phyloP scores from a whole-genome alignment of 805 yeast species.

The Pichia sporocuriosa region DNA sequence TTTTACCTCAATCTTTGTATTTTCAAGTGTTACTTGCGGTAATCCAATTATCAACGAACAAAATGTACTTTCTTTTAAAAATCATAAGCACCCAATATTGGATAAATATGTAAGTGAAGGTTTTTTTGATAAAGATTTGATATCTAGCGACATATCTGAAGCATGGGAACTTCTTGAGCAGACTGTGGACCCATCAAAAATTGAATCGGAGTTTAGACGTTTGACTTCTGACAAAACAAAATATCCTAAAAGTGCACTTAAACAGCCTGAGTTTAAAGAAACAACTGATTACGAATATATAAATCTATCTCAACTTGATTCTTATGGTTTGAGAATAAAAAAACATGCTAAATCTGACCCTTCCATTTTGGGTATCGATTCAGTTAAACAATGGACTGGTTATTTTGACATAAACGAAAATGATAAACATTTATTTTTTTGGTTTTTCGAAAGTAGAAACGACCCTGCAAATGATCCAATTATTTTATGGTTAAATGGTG shows the following conservation, averaged over 20 bases:
- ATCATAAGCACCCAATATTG: constrained; percentile 5
- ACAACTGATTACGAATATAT: constrained; percentile 4
- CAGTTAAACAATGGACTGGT: constrained; percentile 78
- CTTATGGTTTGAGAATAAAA: constrained; percentile 22
- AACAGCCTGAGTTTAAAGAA: background rate
- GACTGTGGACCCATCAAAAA: constrained; percentile 1
- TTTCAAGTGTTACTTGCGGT: background rate
- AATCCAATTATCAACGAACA: constrained; percentile 8
- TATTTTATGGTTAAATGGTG: constrained; percentile 88
- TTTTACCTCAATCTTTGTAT: background rate
- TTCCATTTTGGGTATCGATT: constrained; percentile 65
- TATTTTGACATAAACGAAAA: constrained; percentile 58
- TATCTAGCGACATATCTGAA: constrained; percentile 5
- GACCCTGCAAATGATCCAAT: constrained; percentile 84
- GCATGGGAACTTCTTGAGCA: constrained; percentile 13
- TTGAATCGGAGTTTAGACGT: constrained; percentile 1
- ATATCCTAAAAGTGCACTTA: constrained; percentile 6
- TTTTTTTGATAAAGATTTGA: background rate
- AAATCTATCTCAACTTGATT: constrained; percentile 13
- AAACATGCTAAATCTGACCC: constrained; percentile 36
- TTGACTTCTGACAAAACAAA: constrained; percentile 4
- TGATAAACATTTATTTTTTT: constrained; percentile 76
- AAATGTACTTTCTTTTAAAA: constrained; percentile 1
- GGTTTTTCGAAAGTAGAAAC: constrained; percentile 85
- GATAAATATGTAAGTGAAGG: constrained; percentile 11